Evolutionary conservation across 176 grass and related monocot genomes (phyloP), one percentile per base, ranked within the genome.

Genomic region (Aegilops umbellulata): DNA sequence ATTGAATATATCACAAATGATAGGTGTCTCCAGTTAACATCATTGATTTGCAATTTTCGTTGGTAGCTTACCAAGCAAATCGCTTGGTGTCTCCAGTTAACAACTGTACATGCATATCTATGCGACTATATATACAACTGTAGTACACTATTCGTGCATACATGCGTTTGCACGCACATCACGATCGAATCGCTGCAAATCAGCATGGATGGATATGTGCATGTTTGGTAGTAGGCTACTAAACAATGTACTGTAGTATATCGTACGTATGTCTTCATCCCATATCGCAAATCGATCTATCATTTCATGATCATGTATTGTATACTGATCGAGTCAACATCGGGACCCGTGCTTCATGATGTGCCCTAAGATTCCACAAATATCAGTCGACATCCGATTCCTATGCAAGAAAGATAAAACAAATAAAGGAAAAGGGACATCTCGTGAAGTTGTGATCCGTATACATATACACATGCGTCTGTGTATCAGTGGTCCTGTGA

Each of bases 291-390:
- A 64, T 34, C 84, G 77, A 78, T 78, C 84, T 86, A 83, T 73
- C 49, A 78, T 49, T 78, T 65, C 32, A 22, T 39, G 23, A 69
- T 82, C 73, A 60, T 72, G 36, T 23, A 71, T 47, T 47, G 46
- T 61, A 29, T 7, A 8, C 22, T 24, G 38, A 73, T 72, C 34
- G 11, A 55, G 53, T 90, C 88, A 55, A 64, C 88, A 71, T 86
- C 72, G 72, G 79, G 51, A 65, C 30, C 42, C 83, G 53, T 64
- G 35, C 49, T 57, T 36, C 22, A 41, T 74, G 70, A 78, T 86
- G 73, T 82, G 78, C 70, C 62, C 27, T 17, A 82, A 86, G 78
- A 90, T 82, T 82, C 49, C 78, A 51, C 62, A 69, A 65, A 38
- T 35, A 77, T 51, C 38, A 39, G 49, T 55, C 63, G 77, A 26